phyloP scores from a whole-genome alignment of 2,329 filamentous ascomycete species.

The Trematosphaeria pertusa region DNA sequence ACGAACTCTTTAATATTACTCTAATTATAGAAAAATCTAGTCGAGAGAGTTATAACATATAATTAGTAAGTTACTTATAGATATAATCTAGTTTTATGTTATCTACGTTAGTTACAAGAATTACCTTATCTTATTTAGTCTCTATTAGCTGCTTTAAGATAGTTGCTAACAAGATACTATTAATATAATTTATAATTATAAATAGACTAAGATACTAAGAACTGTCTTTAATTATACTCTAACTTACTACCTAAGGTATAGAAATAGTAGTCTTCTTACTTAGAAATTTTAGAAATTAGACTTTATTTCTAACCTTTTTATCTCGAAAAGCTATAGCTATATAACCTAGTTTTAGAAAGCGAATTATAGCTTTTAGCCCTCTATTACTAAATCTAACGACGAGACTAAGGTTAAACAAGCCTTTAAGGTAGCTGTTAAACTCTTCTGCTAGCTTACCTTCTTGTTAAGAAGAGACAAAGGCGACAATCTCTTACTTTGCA shows the following conservation, averaged over 20 bases:
- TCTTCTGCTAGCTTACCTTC: slow-evolving; percentile 3
- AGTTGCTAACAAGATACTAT: too few relatives aligned
- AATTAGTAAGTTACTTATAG: neutral
- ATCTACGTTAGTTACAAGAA: too few relatives aligned
- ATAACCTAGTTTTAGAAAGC: slow-evolving; percentile 16
- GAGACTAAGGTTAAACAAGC: slow-evolving; percentile 19
- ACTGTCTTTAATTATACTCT: neutral
- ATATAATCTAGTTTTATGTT: neutral
- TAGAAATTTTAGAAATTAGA: slow-evolving; percentile 11
- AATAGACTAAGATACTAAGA: neutral
- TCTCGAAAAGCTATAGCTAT: too few relatives aligned
- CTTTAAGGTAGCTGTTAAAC: slow-evolving; percentile 13
- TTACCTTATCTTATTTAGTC: neutral
- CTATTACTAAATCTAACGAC: slow-evolving; percentile 11
- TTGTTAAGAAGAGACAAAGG: neutral
- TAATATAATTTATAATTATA: neutral
- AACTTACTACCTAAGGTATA: too few relatives aligned
- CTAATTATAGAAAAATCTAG: slow-evolving; percentile 21
- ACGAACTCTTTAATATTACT: slow-evolving; percentile 41
- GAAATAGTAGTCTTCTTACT: too few relatives aligned
- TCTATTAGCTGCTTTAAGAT: neutral
- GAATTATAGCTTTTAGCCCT: slow-evolving; percentile 14
- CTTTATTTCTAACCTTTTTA: too few relatives aligned
- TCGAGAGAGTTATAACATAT: neutral
- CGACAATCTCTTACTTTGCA: neutral